Evolutionary conservation across 305 asterid species (phyloP), one percentile per base, ranked within the genome.

Genomic region (Solanum chacoense): DNA sequence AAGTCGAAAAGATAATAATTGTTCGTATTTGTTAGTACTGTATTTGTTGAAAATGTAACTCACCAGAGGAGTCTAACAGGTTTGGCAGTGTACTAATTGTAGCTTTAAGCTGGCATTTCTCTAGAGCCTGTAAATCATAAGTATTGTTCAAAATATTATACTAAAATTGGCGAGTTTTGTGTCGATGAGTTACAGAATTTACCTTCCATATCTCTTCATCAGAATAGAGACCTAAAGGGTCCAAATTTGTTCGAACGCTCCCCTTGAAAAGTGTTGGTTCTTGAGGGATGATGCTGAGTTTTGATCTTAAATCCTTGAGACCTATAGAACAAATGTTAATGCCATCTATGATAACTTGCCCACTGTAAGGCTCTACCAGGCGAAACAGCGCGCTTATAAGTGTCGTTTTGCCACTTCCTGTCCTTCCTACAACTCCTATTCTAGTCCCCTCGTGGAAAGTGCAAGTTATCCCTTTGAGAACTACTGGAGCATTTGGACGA

Each of bases 361-460:
- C 98, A 13, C 93, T 79, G 45, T 89, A 89, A 79, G 98, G 98
- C 89, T 96, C 98, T 42, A 96, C 97, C 11, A 96, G 92, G 34
- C 95, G 98, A 90, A 96, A 96, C 92, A 96, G 85, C 6, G 98
- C 94, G 75, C 96, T 93, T 26, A 94, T 96, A 2, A 96, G 91
- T 29, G 98, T 95, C 2, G 98, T 95, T 88, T 95, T 96, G 34
- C 98, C 98, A 45, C 98, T 96, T 88, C 98, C 97, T 0, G 98
- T 96, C 91, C 98, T 92, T 67, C 97, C 98, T 85, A 96, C 97
- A 7, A 96, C 94, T 74, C 98, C 98, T 24, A 95, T 91, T 92
- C 97, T 89, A 0, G 83, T 92, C 88, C 96, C 98, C 93, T 94
- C 96, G 38, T 55, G 87, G 91, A 96, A 94, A 12, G 93, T 93